Conservation (phyloP, 2,329 filamentous ascomycete genomes). For the Talaromyces rugulosus region DNA sequence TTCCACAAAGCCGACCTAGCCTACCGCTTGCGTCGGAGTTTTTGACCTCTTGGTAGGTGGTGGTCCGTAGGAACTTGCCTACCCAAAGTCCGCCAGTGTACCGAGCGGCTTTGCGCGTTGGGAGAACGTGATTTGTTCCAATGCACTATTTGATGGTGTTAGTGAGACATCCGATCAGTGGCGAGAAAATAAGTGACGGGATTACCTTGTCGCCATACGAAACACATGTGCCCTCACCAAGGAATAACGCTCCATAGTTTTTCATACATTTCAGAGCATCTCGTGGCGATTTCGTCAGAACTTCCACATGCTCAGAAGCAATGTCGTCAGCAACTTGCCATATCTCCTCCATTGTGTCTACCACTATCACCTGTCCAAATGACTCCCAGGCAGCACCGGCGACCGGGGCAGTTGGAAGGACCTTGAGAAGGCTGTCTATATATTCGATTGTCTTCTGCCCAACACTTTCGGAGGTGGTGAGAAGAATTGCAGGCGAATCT, state of each 20-base stretch:
- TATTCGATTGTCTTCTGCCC: conserved; percentile 35
- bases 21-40: conserved; percentile 43
- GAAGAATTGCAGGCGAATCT: conserved; percentile 48
- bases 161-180: neutral
- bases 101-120: conserved; percentile 44
- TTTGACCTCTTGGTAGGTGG: conserved; percentile 52
- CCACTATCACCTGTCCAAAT: conserved; percentile 46
- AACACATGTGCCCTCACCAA: conserved; percentile 51
- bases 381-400: conserved; percentile 44
- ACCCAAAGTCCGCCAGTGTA: conserved; percentile 55
- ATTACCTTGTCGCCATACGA: conserved; percentile 51
- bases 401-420: conserved; percentile 41
- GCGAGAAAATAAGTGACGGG: neutral
- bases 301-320: conserved; percentile 51
- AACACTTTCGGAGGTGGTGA: conserved; percentile 44
- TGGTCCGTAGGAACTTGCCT: conserved; percentile 50
- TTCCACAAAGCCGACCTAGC: conserved; percentile 47
- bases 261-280: conserved; percentile 50
- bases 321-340: conserved; percentile 46
- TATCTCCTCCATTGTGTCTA: conserved; percentile 39
- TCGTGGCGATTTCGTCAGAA: conserved; percentile 44
- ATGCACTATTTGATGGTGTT: conserved; percentile 27
- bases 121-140: conserved; percentile 53
- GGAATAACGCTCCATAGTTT: conserved; percentile 49
- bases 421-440: conserved; percentile 37